Evolutionary conservation across 108 stramenopile genomes (phyloP), one percentile per base, ranked within the genome.

Genomic region (Nannochloropsis gaditana): DNA sequence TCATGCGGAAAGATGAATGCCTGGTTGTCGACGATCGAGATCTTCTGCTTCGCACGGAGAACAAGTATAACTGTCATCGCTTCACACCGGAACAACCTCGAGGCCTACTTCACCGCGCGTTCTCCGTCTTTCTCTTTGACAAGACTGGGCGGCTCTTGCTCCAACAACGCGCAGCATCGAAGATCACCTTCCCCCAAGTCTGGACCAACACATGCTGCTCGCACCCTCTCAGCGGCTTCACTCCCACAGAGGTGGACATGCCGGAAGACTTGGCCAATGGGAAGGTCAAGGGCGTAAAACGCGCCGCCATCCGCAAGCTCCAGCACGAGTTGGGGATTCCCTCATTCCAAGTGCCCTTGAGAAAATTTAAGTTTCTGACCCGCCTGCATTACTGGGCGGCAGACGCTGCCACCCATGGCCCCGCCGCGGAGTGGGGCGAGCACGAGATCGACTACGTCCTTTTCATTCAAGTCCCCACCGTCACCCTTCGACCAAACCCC

Each of bases 171-270:
- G 97, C 99, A 0, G 85, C 90, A 4, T 91, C 90, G 81, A 98
- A 99, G 90, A 98, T 99, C 86, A 99, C 99, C 9, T 99, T 99
- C 90, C 97, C 99, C 15, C 94, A 94, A 90, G 95, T 97, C 5
- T 99, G 99, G 99, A 98, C 99, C 79, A 99, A 99, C 90, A 99
- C 99, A 21, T 99, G 99, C 86, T 99, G 99, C 87, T 93, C 93
- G 9, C 99, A 99, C 90, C 99, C 98, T 1, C 89, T 99, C 81
- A 94, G 89, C 81, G 92, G 92, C 42, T 90, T 90, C 91, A 90
- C 92, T 4, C 90, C 92, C 41, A 44, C 79, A 17, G 45, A 88
- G 84, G 79, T 90, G 44, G 91, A 91, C 50, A 41, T 9, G 9
- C 85, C 85, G 11, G 85, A 89, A 42, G 90, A 84, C 44, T 42